phyloP scores from a whole-genome alignment of 2,329 filamentous ascomycete species.

The Orbilia oligospora region DNA sequence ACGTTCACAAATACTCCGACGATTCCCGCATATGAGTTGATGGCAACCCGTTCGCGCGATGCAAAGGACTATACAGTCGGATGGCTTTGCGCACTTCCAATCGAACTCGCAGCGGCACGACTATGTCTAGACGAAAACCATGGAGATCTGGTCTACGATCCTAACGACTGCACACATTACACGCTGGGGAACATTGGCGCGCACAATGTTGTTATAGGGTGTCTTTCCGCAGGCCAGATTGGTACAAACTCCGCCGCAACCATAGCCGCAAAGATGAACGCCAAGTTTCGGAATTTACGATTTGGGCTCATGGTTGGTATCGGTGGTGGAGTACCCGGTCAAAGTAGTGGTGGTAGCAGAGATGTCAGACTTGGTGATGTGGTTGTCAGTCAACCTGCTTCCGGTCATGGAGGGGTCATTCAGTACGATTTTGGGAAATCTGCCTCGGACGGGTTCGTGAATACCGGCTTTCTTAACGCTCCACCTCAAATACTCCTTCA shows the following conservation, averaged over 20 bases:
- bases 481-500: constrained; percentile 4
- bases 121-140: too few species aligned
- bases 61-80: too few species aligned
- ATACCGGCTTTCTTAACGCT: constrained; percentile 3
- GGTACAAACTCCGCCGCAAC: constrained; percentile 20
- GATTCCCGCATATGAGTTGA: too few species aligned
- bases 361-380: constrained; percentile 30
- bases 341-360: too few species aligned
- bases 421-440: constrained; percentile 24
- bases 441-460: neutral
- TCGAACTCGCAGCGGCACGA: too few species aligned
- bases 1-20: too few species aligned
- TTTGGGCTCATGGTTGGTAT: constrained; percentile 32
- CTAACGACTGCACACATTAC: too few species aligned
- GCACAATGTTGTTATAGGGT: too few species aligned
- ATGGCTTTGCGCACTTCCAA: too few species aligned
- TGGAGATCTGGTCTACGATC: too few species aligned
- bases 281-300: constrained; percentile 21
- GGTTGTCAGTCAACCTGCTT: constrained; percentile 12
- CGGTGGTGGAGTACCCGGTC: constrained; percentile 25
- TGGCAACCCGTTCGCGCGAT: too few species aligned
- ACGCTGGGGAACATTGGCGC: too few species aligned
- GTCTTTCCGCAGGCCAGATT: constrained; percentile 13
- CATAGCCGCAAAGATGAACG: constrained; percentile 1
- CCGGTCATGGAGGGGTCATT: neutral